A percentile compares a stretch with the other conserved stretches of the same genome.
Conservation (phyloP, 495 filamentous ascomycete genomes). For the Talaromyces borbonicus region DNA sequence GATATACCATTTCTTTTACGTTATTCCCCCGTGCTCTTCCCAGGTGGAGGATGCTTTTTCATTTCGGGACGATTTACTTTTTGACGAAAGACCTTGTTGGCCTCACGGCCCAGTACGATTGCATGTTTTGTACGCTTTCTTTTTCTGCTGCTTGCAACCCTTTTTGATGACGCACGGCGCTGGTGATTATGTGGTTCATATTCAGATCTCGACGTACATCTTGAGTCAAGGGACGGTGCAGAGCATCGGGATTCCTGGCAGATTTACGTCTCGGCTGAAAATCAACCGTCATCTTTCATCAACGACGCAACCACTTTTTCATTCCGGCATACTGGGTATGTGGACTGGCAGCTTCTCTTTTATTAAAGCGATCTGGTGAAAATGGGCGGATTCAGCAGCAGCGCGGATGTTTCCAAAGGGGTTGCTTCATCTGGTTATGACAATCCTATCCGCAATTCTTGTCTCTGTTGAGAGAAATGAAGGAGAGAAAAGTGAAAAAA, state of each 20-base stretch:
- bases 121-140: conserved; percentile 34
- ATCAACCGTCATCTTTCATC: conserved; percentile 9
- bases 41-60: conserved; percentile 11
- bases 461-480: not conserved
- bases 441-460: conserved; percentile 2
- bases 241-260: no score
- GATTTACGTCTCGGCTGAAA: conserved; percentile 9
- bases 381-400: conserved; percentile 1
- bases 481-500: no score
- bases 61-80: conserved; percentile 21
- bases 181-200: no score
- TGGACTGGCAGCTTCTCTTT: conserved; percentile 1
- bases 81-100: conserved; percentile 47
- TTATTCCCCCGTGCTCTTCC: not conserved
- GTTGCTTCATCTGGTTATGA: conserved; percentile 1
- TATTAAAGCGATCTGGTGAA: not conserved
- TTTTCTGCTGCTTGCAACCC: conserved; percentile 27
- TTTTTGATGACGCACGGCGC: conserved; percentile 7
- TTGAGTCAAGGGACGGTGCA: no score
- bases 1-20: conserved; percentile 18
- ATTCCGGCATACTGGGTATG: conserved; percentile 4
- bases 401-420: not conserved
- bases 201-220: no score
- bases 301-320: conserved; percentile 4
- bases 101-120: conserved; percentile 51